phyloP scores from a whole-genome alignment of 2,329 filamentous ascomycete genomes.

The Pseudopithomyces chartarum region DNA sequence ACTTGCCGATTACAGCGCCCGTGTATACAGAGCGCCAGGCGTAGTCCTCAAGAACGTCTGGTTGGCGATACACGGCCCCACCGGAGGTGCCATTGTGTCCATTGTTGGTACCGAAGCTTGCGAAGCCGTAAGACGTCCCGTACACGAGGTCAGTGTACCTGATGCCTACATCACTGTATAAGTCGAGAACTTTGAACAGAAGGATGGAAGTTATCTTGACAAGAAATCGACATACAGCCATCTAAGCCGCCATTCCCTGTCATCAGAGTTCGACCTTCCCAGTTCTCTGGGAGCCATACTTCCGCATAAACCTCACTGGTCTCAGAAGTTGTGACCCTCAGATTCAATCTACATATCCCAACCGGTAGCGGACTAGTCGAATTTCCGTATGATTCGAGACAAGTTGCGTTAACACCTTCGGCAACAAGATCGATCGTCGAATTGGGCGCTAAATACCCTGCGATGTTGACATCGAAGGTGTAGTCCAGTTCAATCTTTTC shows the following conservation, averaged over 20 bases:
- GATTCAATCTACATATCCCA: constrained; percentile 40
- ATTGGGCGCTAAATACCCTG: constrained; percentile 13
- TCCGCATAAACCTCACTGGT: constrained; percentile 42
- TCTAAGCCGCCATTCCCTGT: constrained; percentile 43
- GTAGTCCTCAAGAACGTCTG: constrained; percentile 53
- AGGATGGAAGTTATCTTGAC: too few relatives aligned
- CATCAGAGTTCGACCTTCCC: constrained; percentile 42
- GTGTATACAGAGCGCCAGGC: constrained; percentile 50
- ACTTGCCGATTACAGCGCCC: constrained; percentile 44
- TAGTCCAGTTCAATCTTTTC: constrained; percentile 3
- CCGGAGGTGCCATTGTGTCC: constrained; percentile 49
- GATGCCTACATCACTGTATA: constrained; percentile 32
- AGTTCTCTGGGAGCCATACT: constrained; percentile 46
- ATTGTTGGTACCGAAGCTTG: constrained; percentile 41
- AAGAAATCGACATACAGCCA: constrained; percentile 34
- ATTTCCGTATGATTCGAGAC: neutral
- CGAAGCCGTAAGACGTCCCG: constrained; percentile 38
- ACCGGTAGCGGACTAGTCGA: constrained; percentile 17
- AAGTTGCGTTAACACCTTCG: constrained; percentile 15
- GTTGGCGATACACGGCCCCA: constrained; percentile 49
- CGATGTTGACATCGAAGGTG: constrained; percentile 12
- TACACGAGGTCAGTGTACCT: constrained; percentile 43
- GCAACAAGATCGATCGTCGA: constrained; percentile 10
- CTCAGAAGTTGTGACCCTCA: constrained; percentile 37
- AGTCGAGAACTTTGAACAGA: too few relatives aligned